phyloP scores from a whole-genome alignment of 192 early-diverging fungal genomes.

The Coemansia sp. region DNA sequence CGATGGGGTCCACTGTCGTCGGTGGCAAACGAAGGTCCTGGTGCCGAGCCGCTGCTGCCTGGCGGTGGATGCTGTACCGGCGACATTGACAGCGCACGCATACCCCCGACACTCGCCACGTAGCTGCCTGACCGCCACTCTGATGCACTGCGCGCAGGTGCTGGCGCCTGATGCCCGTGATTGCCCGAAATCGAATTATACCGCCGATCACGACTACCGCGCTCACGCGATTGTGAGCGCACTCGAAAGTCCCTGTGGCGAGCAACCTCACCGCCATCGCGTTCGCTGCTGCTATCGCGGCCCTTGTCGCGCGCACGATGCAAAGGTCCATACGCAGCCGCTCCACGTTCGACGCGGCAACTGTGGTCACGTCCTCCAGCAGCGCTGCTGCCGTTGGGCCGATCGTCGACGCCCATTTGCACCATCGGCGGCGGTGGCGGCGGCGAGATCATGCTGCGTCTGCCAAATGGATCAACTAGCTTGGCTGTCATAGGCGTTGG shows the following conservation, averaged over 20 bases:
- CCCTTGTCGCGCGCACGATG: constrained; percentile 15
- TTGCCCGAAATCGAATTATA: constrained; percentile 17
- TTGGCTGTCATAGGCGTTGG: background rate
- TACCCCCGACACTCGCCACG: background rate
- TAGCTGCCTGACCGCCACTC: constrained; percentile 29
- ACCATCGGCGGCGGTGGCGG: constrained; percentile 7
- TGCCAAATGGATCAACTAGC: background rate
- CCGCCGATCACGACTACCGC: constrained; percentile 23
- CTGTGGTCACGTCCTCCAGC: constrained; percentile 4
- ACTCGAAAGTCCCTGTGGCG: constrained; percentile 19
- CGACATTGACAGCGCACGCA: constrained; percentile 24
- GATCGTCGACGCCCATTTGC: background rate
- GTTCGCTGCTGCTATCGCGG: constrained; percentile 16
- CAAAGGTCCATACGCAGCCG: background rate
- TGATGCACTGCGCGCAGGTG: constrained; percentile 12
- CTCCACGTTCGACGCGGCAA: constrained; percentile 13
- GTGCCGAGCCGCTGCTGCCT: constrained; percentile 7
- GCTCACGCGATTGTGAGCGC: constrained; percentile 35
- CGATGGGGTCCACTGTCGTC: background rate
- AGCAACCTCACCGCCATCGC: constrained; percentile 33
- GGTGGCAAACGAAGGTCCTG: background rate
- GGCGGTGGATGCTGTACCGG: constrained; percentile 12
- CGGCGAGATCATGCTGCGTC: background rate
- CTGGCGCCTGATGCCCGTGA: background rate
- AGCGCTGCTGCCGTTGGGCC: background rate